These are phyloP conservation scores for Hylodesmum podocarpum DNA, from an alignment of 306 rosid genomes.

Conservation along the genomic window DNA sequence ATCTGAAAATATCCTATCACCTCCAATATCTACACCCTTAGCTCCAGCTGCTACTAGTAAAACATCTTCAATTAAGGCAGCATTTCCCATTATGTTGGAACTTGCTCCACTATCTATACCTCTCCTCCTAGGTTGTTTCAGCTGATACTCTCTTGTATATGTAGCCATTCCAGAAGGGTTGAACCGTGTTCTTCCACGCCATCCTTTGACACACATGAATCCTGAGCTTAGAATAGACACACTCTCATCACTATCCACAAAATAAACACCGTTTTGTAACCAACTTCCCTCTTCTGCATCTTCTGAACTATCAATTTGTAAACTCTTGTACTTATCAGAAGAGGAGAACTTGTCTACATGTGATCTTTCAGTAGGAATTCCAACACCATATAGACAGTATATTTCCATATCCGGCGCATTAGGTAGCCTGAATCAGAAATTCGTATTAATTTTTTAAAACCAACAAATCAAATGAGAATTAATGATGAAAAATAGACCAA, in stretches of 20 bases:
- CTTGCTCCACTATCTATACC: slow-evolving; percentile 54
- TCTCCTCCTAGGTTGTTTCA: slow-evolving; percentile 52
- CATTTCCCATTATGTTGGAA: slow-evolving; percentile 58
- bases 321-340: slow-evolving; percentile 50
- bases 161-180: slow-evolving; percentile 65
- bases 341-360: slow-evolving; percentile 46
- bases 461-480: not conserved
- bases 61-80: slow-evolving; percentile 63
- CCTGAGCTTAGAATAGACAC: slow-evolving; percentile 69
- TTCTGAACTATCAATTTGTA: slow-evolving; percentile 52
- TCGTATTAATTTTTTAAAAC: not conserved
- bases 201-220: slow-evolving; percentile 80
- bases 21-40: slow-evolving; percentile 55
- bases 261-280: slow-evolving; percentile 49
- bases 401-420: slow-evolving; percentile 78
- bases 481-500: not conserved
- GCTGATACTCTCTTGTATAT: slow-evolving; percentile 60
- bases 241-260: slow-evolving; percentile 65
- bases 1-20: slow-evolving; percentile 70
- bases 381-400: slow-evolving; percentile 73
- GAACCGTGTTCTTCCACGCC: slow-evolving; percentile 78
- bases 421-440: slow-evolving; percentile 54
- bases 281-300: slow-evolving; percentile 42
- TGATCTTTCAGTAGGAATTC: slow-evolving; percentile 68
- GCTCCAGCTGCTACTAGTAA: slow-evolving; percentile 69